Conservation (phyloP, 768 basidiomycete genomes). For the Tricholoma sp. region DNA sequence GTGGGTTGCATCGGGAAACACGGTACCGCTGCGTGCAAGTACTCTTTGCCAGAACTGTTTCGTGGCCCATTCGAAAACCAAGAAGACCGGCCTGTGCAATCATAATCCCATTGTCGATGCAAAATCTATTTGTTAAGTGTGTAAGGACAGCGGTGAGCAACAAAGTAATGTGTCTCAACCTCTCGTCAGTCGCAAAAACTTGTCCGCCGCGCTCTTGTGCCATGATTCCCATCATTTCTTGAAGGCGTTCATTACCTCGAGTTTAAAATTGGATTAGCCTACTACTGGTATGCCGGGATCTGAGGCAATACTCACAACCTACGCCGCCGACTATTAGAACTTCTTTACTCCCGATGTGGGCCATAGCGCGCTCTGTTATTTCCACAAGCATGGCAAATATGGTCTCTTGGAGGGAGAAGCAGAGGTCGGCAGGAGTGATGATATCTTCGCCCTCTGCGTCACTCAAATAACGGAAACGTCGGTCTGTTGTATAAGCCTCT, state of each 20-base stretch:
- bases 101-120: slow-evolving; percentile 99
- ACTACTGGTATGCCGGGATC: background rate
- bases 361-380: slow-evolving; percentile 99
- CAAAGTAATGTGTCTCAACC: slow-evolving; percentile 40
- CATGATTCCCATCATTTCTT: slow-evolving; percentile 99
- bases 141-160: background rate
- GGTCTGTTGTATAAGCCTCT: slow-evolving; percentile 85
- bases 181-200: slow-evolving; percentile 94
- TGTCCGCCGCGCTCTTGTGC: slow-evolving; percentile 81
- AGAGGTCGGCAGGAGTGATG: slow-evolving; percentile 93
- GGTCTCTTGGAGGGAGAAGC: slow-evolving; percentile 95
- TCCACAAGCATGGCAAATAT: slow-evolving; percentile 98
- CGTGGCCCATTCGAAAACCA: slow-evolving; percentile 84
- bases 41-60: slow-evolving; percentile 72
- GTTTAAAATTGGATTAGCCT: background rate
- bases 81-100: slow-evolving; percentile 97
- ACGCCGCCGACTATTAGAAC: slow-evolving; percentile 98
- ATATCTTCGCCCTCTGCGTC: slow-evolving; percentile 52
- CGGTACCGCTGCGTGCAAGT: slow-evolving; percentile 86
- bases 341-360: slow-evolving; percentile 93
- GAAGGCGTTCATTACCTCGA: slow-evolving; percentile 84
- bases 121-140: slow-evolving; percentile 62
- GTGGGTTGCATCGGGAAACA: background rate
- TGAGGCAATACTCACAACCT: slow-evolving; percentile 65
- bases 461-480: slow-evolving; percentile 59